Evolutionary conservation across 805 yeast genomes (phyloP).

Genomic region (Vanderwaltozyma verrucispora): DNA sequence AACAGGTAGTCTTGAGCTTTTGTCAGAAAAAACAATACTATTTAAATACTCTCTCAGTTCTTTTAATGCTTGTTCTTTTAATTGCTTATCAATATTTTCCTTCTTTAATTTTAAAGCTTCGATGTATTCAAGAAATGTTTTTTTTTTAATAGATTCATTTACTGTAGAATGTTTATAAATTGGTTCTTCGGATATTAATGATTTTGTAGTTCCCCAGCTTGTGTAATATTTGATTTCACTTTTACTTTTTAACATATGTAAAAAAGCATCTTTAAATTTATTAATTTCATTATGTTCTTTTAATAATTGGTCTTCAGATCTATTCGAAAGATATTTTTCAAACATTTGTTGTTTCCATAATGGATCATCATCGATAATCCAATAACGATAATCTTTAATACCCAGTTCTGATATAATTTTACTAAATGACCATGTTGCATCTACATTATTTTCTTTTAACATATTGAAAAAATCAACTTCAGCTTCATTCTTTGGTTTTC

Average conservation of each 20-base stretch:
- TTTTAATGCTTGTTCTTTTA: constrained; percentile 38
- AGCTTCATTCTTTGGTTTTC: constrained; percentile 28
- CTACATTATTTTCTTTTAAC: constrained; percentile 47
- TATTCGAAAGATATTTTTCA: constrained; percentile 50
- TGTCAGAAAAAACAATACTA: constrained; percentile 21
- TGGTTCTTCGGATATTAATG: constrained; percentile 52
- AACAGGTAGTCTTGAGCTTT: constrained; percentile 5
- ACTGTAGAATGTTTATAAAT: constrained; percentile 51
- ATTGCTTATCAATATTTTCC: constrained; percentile 16
- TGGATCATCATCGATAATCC: constrained; percentile 52
- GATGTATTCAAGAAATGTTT: constrained; percentile 44
- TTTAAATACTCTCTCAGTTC: constrained; percentile 45
- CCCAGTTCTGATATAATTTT: constrained; percentile 46
- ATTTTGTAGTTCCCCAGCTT: constrained; percentile 51
- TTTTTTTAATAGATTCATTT: constrained; percentile 45
- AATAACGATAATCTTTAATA: constrained; percentile 51
- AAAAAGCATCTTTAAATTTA: constrained; percentile 46
- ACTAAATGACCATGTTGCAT: constrained; percentile 67
- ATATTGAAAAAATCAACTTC: constrained; percentile 40
- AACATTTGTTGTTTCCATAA: constrained; percentile 47
- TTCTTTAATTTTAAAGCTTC: constrained; percentile 27
- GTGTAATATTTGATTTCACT: constrained; percentile 44
- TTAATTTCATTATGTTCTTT: constrained; percentile 45
- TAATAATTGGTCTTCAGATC: constrained; percentile 40
- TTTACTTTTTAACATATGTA: constrained; percentile 34